A percentile compares a stretch with the other conserved stretches of the same genome.
phyloP scores from a whole-genome alignment of 176 grass and related monocot species.

The Phoenix roebelenii region DNA sequence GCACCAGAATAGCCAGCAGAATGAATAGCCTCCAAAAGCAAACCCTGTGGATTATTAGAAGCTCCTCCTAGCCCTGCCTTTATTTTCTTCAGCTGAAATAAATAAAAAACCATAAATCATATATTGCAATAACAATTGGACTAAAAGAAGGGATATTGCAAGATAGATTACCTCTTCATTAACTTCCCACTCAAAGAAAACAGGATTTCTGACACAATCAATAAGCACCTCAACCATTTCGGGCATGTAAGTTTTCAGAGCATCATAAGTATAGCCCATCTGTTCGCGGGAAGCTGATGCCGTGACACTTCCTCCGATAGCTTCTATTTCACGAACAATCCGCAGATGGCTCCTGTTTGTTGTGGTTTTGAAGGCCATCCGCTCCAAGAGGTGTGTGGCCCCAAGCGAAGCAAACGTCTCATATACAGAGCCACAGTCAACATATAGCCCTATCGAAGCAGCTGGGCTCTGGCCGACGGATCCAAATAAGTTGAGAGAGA shows the following conservation, averaged over 20 bases:
- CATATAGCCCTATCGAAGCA: conserved; percentile 75
- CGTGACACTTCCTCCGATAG: conserved; percentile 63
- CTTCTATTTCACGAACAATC: conserved; percentile 78
- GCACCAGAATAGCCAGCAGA: conserved; percentile 88
- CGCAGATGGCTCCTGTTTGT: conserved; percentile 76
- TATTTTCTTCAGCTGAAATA: conserved; percentile 50
- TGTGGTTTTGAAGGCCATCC: conserved; percentile 72
- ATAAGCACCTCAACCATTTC: conserved; percentile 96
- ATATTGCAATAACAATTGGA: background rate
- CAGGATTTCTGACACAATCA: conserved; percentile 72
- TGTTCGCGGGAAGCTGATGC: conserved; percentile 67
- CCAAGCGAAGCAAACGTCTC: conserved; percentile 53
- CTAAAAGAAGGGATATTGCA: conserved; percentile 11
- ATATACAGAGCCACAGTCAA: conserved; percentile 74
- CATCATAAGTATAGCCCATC: conserved; percentile 74
- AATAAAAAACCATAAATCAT: conserved; percentile 11
- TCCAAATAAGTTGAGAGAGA: conserved; percentile 12
- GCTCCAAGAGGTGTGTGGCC: conserved; percentile 62
- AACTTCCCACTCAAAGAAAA: conserved; percentile 93
- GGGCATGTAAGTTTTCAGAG: conserved; percentile 75
- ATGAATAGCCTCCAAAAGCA: conserved; percentile 95
- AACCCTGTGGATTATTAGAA: conserved; percentile 54
- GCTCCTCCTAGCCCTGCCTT: conserved; percentile 48
- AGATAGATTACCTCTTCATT: conserved; percentile 67
- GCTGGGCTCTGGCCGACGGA: conserved; percentile 41